Conservation (phyloP, 2,329 filamentous ascomycete species). For the Shiraia sp. region DNA sequence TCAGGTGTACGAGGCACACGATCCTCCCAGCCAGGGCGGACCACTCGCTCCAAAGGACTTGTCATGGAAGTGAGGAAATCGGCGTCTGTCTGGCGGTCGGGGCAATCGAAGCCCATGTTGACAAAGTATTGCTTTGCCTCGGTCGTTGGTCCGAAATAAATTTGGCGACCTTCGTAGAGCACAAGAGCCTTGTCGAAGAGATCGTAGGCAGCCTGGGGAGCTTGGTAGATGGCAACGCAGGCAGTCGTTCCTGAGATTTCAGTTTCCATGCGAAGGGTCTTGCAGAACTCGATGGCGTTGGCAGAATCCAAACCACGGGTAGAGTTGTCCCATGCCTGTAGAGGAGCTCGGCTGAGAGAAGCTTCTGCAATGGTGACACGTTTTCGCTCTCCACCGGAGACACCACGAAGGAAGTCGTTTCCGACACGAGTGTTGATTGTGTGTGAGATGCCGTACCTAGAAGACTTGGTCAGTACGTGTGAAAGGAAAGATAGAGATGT, state of each 20-base stretch:
- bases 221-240: constrained; percentile 75
- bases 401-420: constrained; percentile 75
- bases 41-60: constrained; percentile 51
- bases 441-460: constrained; percentile 70
- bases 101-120: constrained; percentile 72
- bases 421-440: constrained; percentile 74
- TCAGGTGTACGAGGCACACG: constrained; percentile 54
- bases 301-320: constrained; percentile 75
- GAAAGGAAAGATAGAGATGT: not conserved
- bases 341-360: constrained; percentile 63
- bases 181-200: constrained; percentile 71
- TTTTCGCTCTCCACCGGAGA: constrained; percentile 77
- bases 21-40: constrained; percentile 50
- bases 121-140: constrained; percentile 71
- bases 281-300: constrained; percentile 76
- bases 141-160: constrained; percentile 69
- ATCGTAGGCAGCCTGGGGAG: constrained; percentile 70
- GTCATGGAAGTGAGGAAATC: constrained; percentile 81
- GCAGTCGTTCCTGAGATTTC: constrained; percentile 69
- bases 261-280: constrained; percentile 68
- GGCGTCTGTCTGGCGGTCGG: constrained; percentile 70
- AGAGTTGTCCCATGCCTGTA: constrained; percentile 79
- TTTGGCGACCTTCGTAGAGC: constrained; percentile 69
- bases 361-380: constrained; percentile 83
- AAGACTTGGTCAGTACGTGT: not conserved